Evolutionary conservation across 169 alveolate species (phyloP).

Genomic region (Plasmodium vivax): DNA sequence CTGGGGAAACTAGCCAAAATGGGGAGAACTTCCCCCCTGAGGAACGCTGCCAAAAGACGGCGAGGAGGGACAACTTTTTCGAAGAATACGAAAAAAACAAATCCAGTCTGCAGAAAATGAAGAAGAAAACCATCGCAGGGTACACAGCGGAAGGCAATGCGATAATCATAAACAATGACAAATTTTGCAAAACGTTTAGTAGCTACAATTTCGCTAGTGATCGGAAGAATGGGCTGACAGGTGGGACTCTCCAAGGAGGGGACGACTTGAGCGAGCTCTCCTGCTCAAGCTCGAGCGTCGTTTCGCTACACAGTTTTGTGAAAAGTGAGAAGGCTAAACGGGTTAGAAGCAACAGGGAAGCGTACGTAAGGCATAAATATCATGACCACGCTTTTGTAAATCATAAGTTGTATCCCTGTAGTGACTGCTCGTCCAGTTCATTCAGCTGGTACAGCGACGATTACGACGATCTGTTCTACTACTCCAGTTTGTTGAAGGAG

Average conservation of each 20-base stretch:
- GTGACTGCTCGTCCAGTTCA: slow-evolving; percentile 71
- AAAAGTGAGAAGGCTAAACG: slow-evolving; percentile 16
- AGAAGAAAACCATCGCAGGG: slow-evolving; percentile 44
- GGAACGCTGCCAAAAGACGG: neutral
- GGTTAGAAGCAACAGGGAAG: slow-evolving; percentile 45
- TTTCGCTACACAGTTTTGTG: slow-evolving; percentile 51
- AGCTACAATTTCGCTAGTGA: slow-evolving; percentile 3
- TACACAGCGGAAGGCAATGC: slow-evolving; percentile 61
- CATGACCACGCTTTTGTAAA: slow-evolving; percentile 32
- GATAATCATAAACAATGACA: slow-evolving; percentile 46
- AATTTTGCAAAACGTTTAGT: slow-evolving; percentile 21
- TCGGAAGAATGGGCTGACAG: neutral
- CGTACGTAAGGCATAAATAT: slow-evolving; percentile 60
- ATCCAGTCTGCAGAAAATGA: neutral
- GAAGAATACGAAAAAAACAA: slow-evolving; percentile 16
- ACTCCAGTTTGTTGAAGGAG: slow-evolving; percentile 27
- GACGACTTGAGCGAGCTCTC: slow-evolving; percentile 48
- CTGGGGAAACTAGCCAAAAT: neutral
- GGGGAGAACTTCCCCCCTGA: neutral
- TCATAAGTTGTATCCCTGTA: slow-evolving; percentile 39
- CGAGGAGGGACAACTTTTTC: slow-evolving; percentile 8
- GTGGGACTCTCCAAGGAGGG: neutral
- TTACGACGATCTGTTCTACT: slow-evolving; percentile 46
- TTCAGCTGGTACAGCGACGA: slow-evolving; percentile 50
- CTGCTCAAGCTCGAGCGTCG: slow-evolving; percentile 63